phyloP scores from a whole-genome alignment of 495 filamentous ascomycete species.

The Extremus antarcticus region DNA sequence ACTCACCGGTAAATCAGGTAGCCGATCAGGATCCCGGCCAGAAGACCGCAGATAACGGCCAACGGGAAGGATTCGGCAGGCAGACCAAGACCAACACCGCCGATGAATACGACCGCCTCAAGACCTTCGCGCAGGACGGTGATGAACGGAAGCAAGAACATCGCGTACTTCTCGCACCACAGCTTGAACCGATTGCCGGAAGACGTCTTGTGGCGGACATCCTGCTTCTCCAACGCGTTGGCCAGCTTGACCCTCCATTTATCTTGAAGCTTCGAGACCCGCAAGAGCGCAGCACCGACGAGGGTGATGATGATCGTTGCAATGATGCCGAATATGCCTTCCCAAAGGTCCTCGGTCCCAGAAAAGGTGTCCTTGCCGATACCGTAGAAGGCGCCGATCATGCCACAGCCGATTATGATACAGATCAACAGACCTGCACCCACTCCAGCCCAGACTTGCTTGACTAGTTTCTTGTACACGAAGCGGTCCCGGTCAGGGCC shows the following conservation, averaged over 20 bases:
- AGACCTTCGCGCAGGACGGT: slow-evolving; percentile 76
- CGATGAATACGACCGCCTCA: slow-evolving; percentile 72
- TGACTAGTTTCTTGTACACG: slow-evolving; percentile 57
- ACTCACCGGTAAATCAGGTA: slow-evolving; percentile 69
- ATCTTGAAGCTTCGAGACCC: slow-evolving; percentile 75
- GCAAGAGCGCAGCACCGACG: slow-evolving; percentile 65
- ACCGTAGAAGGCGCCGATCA: slow-evolving; percentile 75
- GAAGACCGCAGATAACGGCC: slow-evolving; percentile 56
- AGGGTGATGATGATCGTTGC: slow-evolving; percentile 67
- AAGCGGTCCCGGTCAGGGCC: slow-evolving; percentile 44
- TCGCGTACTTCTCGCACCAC: slow-evolving; percentile 64
- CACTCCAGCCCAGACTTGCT: slow-evolving; percentile 67
- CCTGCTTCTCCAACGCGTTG: slow-evolving; percentile 47
- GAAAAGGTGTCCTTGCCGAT: slow-evolving; percentile 55
- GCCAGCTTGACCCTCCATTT: slow-evolving; percentile 78
- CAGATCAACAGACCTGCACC: slow-evolving; percentile 53
- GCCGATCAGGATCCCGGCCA: slow-evolving; percentile 51
- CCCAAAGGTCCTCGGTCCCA: slow-evolving; percentile 61
- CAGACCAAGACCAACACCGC: slow-evolving; percentile 64
- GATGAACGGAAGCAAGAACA: slow-evolving; percentile 74
- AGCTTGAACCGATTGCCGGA: slow-evolving; percentile 40
- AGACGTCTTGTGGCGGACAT: slow-evolving; percentile 26
- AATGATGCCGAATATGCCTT: slow-evolving; percentile 61
- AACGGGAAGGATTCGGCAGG: slow-evolving; percentile 66
- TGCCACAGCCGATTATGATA: slow-evolving; percentile 53